Evolutionary conservation across 139 green algal species (phyloP).

Genomic region (Chlorella sp.): DNA sequence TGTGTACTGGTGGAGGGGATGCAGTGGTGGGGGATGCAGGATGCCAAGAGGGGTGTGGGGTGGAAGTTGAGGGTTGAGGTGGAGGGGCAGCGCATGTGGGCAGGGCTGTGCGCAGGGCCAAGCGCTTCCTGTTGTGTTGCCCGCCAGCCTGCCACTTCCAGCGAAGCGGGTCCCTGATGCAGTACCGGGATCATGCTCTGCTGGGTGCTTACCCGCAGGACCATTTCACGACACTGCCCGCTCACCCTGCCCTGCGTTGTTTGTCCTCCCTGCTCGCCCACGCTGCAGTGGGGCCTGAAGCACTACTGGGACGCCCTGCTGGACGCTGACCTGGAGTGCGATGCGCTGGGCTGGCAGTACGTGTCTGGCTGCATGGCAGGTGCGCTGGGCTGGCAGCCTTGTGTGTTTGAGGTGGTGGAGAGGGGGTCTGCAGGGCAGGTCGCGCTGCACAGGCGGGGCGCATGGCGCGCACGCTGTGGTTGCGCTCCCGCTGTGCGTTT

Average conservation of each 20-base stretch:
- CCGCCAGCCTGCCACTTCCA: background rate
- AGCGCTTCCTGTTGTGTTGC: background rate
- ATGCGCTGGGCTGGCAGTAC: conserved; percentile 65
- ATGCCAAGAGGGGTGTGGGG: background rate
- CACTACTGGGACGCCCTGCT: conserved; percentile 94
- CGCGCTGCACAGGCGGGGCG: conserved; percentile 53
- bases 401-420: no score
- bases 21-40: background rate
- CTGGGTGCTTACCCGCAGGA: background rate
- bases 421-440: conserved; percentile 55
- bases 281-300: conserved; percentile 96
- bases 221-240: background rate
- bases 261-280: conserved; percentile 44
- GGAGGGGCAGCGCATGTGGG: no score
- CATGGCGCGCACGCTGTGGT: conserved; percentile 68
- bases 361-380: conserved; percentile 54
- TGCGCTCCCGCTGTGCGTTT: conserved; percentile 62
- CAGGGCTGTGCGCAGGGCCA: no score
- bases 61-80: background rate
- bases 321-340: conserved; percentile 93
- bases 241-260: background rate
- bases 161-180: no score
- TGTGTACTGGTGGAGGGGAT: background rate
- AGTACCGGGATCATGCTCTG: no score
- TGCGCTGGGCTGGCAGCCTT: conserved; percentile 65